Percentiles rank a stretch among this genome's conserved stretches.
phyloP scores from a whole-genome alignment of 345 rosid genomes.

The Mallotus nudiflorus region DNA sequence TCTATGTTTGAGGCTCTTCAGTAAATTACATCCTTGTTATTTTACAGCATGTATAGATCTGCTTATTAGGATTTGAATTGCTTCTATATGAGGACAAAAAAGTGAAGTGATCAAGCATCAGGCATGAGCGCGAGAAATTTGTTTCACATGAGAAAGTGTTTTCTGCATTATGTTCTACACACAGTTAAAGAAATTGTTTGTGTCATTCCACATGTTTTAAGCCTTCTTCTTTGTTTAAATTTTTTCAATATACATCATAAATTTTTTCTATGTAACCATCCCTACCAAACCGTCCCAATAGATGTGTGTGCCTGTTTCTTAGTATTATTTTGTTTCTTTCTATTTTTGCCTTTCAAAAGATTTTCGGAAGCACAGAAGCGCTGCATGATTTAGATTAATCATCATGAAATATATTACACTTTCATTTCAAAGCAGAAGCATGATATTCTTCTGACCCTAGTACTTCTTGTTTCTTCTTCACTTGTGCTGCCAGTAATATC shows the following conservation, averaged over 20 bases:
- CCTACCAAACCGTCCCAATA: too few relatives aligned
- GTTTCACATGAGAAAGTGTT: neutral
- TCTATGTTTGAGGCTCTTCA: neutral
- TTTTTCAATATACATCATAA: too few relatives aligned
- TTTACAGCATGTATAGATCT: neutral
- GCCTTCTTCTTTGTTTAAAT: neutral
- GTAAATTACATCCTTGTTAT: neutral
- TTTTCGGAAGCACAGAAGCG: neutral
- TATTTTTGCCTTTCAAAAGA: neutral
- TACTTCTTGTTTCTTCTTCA: neutral
- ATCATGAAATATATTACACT: neutral
- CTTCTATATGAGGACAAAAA: neutral
- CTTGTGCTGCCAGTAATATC: too few relatives aligned
- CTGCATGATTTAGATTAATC: neutral
- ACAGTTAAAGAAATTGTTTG: neutral
- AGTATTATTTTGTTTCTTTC: neutral
- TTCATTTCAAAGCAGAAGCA: neutral
- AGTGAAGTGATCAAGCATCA: too few relatives aligned
- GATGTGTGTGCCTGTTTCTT: neutral
- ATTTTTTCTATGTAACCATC: too few relatives aligned
- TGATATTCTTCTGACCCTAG: neutral
- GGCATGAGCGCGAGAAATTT: neutral
- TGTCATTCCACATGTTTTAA: neutral
- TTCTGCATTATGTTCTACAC: too few relatives aligned
- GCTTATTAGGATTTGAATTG: neutral